Base-by-base conservation (phyloP, 257 asterid species). In the Coffea eugenioides region DNA sequence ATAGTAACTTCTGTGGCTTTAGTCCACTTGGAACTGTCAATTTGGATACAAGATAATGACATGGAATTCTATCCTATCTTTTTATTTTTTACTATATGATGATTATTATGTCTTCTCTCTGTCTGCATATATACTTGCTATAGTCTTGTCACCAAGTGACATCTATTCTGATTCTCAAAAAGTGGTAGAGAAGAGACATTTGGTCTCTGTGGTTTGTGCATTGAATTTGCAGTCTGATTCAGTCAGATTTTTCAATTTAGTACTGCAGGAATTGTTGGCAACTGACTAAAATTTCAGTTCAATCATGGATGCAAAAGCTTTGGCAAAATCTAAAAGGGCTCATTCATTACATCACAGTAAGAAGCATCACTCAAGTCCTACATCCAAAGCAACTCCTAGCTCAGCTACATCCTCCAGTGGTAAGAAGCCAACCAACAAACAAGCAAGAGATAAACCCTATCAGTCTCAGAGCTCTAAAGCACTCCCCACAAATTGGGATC, bases 291-390 rank as follows among this genome's bases (percentile, higher is more conserved):
- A 36, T 12, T 25, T 62, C 21, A 80, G 76, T 59, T 39, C 78
- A 70, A 76, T 49, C 75, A 80, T 95, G 99, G 99, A 95, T 87
- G 83, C 90, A 59, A 95, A 93, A 88, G 83, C 97, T 56, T 86
- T 95, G 94, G 99, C 99, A 18, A 95, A 95, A 89, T 95, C 98
- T 1, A 95, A 93, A 82, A 84, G 99, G 86, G 96, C 99, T 66
- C 99, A 93, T 85, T 84, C 98, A 18, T 74, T 87, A 69, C 94
- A 91, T 76, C 87, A 88, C 77, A 91, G 88, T 54, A 95, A 90
- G 88, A 91, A 95, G 85, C 88, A 90, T 84, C 88, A 90, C 34
- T 87, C 87, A 15, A 91, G 81, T 80, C 89, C 82, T 77, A 81
- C 87, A 79, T 81, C 84, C 1, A 92, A 91, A 84, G 83, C 70